Evolutionary conservation across 2,329 filamentous ascomycete genomes (phyloP), one percentile per base, ranked within the genome.

Genomic region (Phoma sp.): DNA sequence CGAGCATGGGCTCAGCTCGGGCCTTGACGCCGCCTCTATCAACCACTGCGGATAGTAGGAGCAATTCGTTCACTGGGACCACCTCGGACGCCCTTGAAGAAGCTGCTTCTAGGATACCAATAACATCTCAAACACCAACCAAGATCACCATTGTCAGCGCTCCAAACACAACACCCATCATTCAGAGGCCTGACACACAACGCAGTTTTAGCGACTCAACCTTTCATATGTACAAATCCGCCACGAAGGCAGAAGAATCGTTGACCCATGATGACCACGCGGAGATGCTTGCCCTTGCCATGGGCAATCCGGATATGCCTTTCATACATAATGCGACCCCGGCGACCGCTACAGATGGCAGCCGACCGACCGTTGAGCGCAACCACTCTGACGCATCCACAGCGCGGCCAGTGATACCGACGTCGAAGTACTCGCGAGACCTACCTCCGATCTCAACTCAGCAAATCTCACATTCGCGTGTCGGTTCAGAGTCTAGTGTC

Each of bases 401-500:
- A 4, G 35, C 47, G 14, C 53, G 53, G 8, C 41, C 42, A 24
- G 52, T 55, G 1, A 30, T 55, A 11, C 52, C 52, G 6, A 55
- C 25, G 2, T 55, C 52, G 13, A 50, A 27, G 25, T 55, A 46
- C 7, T 50, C 46, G 7, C 38, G n/a, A 18, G 40, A 49, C 22
- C 4, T 33, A 7, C 40, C 4, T 25, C 18, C 38, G 27, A 45
- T 14, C 13, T 42, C 46, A n/a, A 32, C 48, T 8, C 42, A 43
- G 11, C 24, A 39, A 6, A 38, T 11, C n/a, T 30, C 52, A 7
- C 51, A 53, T 10, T 39, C 59, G 8, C 62, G 62, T 29, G 54
- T 59, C 40, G 57, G 55, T n/a, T 67, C 51, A 24, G 55, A 30
- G 2, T 64, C 60, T 7, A 58, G 50, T 47, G 57, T 48, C 0